Evolutionary conservation across 2,329 filamentous ascomycete genomes (phyloP).

Genomic region (Ophiostoma sp.): DNA sequence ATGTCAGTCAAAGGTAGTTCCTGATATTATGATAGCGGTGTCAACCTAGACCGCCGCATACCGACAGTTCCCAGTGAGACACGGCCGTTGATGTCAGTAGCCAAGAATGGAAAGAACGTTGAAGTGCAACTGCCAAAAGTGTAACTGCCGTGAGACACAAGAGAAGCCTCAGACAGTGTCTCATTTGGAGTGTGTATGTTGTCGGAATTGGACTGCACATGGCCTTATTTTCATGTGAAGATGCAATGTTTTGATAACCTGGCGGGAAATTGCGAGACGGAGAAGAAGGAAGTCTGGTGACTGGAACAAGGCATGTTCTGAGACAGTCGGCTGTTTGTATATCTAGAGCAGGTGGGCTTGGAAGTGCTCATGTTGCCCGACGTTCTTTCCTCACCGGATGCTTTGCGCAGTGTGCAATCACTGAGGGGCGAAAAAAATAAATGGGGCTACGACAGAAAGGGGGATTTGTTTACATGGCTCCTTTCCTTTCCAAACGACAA

Average conservation of each 20-base stretch:
- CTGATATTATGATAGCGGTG: too few species aligned
- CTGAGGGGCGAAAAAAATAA: not conserved
- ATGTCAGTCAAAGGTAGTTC: too few species aligned
- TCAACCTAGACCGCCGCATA: not conserved
- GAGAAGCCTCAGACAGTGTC: not conserved
- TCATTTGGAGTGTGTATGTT: not conserved
- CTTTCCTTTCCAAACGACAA: not conserved
- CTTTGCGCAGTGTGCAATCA: too few species aligned
- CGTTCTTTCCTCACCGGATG: not conserved
- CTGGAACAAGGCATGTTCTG: not conserved
- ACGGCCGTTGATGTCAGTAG: not conserved
- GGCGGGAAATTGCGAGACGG: not conserved
- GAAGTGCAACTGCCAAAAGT: not conserved
- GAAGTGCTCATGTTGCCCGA: not conserved
- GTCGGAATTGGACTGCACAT: not conserved
- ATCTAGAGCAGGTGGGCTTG: not conserved
- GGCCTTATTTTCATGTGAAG: not conserved
- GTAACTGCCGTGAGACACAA: not conserved
- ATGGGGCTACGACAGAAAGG: not conserved
- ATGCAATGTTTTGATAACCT: not conserved
- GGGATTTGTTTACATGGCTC: conserved; percentile 2
- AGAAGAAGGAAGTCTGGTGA: not conserved
- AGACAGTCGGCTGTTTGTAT: too few species aligned
- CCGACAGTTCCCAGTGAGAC: too few species aligned
- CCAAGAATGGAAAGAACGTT: not conserved